Evolutionary conservation across 108 stramenopile genomes (phyloP).

Genomic region (Cylindrotheca fusiformis): DNA sequence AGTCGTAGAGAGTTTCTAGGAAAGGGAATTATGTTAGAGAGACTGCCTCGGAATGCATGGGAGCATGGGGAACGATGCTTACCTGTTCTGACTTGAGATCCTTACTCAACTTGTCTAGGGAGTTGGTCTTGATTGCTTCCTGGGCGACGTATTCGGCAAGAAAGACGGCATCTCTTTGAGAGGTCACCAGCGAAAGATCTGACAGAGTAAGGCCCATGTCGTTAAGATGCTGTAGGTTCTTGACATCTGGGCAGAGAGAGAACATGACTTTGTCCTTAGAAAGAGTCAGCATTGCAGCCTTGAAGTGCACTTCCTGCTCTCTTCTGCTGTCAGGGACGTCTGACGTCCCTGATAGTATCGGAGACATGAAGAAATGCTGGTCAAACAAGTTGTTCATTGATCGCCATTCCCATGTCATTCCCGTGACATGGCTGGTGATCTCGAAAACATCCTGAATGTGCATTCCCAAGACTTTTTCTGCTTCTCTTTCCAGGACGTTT

Average conservation of each 20-base stretch:
- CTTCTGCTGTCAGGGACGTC: neutral
- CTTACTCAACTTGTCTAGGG: constrained; percentile 11
- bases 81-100: constrained; percentile 16
- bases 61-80: too few relatives aligned
- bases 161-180: constrained; percentile 32
- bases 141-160: constrained; percentile 40
- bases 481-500: constrained; percentile 9
- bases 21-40: too few relatives aligned
- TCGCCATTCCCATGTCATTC: constrained; percentile 18
- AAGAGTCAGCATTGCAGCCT: constrained; percentile 26
- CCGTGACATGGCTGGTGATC: neutral
- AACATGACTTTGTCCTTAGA: constrained; percentile 24
- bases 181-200: constrained; percentile 26
- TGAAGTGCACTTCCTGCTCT: constrained; percentile 13
- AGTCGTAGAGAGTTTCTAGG: constrained; percentile 32
- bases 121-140: constrained; percentile 23
- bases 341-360: constrained; percentile 4
- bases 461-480: neutral
- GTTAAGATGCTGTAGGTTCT: constrained; percentile 38
- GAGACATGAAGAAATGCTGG: constrained; percentile 31
- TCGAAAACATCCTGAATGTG: neutral
- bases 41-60: too few relatives aligned
- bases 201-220: constrained; percentile 36
- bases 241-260: constrained; percentile 32
- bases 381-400: constrained; percentile 31